These are phyloP conservation scores for Candida boidinii DNA, from an alignment of 805 yeast genomes.

Conservation along the genomic window DNA sequence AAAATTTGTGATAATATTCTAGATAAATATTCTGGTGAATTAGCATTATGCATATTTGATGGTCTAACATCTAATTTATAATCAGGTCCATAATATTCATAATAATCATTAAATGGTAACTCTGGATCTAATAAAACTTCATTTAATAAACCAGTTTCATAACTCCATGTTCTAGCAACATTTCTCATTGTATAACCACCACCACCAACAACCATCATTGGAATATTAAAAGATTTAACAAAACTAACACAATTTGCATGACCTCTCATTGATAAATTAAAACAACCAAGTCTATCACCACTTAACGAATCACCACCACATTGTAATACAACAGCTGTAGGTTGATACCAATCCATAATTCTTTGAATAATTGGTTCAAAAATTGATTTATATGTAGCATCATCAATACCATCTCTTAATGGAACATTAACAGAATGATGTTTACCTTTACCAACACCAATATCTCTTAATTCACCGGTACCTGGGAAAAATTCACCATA, in stretches of 20 bases:
- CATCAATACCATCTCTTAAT: conserved; percentile 88
- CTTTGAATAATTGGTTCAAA: conserved; percentile 82
- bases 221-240: conserved; percentile 78
- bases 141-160: conserved; percentile 82
- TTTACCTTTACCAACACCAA: conserved; percentile 79
- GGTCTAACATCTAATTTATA: conserved; percentile 92
- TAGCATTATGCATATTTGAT: conserved; percentile 93
- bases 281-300: conserved; percentile 93
- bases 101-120: conserved; percentile 89
- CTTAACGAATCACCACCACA: conserved; percentile 98
- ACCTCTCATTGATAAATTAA: conserved; percentile 85
- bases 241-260: conserved; percentile 94
- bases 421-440: conserved; percentile 83
- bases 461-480: conserved; percentile 79
- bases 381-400: conserved; percentile 72
- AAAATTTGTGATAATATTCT: conserved; percentile 73
- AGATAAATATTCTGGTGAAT: conserved; percentile 85
- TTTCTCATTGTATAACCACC: conserved; percentile 98
- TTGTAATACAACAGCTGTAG: conserved; percentile 93
- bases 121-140: conserved; percentile 70
- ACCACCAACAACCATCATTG: conserved; percentile 92
- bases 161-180: conserved; percentile 93
- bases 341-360: conserved; percentile 81
- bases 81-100: conserved; percentile 96
- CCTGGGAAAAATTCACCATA: conserved; percentile 93